These are phyloP conservation scores for Calonectria henricotiae DNA, from an alignment of 2,329 filamentous ascomycete genomes.

Conservation along the genomic window DNA sequence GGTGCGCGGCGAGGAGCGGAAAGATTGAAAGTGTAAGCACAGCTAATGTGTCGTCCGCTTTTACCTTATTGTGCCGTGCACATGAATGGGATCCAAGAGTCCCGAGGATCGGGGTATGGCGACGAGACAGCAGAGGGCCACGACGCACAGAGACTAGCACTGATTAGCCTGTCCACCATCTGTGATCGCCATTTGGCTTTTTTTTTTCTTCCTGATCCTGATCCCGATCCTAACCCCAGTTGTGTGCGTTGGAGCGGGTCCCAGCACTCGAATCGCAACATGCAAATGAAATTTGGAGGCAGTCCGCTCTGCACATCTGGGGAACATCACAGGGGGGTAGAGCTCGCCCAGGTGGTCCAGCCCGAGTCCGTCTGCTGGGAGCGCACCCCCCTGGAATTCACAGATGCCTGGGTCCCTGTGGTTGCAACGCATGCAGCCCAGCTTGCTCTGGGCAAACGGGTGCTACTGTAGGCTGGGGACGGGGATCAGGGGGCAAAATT, in stretches of 20 bases:
- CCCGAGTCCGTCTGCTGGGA: conserved; percentile 13
- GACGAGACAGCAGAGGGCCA: conserved; percentile 13
- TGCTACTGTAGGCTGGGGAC: conserved; percentile 1
- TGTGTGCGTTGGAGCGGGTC: conserved; percentile 9
- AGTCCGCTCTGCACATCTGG: conserved; percentile 44
- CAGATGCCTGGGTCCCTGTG: conserved; percentile 28
- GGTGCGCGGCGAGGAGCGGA: conserved; percentile 26
- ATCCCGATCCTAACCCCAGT: conserved; percentile 15
- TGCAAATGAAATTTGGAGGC: conserved; percentile 23
- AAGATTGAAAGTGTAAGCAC: conserved; percentile 14
- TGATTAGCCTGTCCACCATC: conserved; percentile 10
- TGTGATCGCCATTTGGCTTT: conserved; percentile 20
- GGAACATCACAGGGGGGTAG: conserved; percentile 47
- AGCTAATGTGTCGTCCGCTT: conserved; percentile 8
- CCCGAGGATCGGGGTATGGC: conserved; percentile 8
- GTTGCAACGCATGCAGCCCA: conserved; percentile 20
- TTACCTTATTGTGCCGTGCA: conserved; percentile 14
- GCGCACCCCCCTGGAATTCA: conserved; percentile 4
- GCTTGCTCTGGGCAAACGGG: conserved; percentile 29
- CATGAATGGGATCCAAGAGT: conserved; percentile 12
- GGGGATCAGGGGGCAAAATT: conserved; percentile 14
- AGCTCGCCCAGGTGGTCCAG: conserved; percentile 19
- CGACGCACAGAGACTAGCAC: conserved; percentile 11
- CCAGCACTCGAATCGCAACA: conserved; percentile 27
- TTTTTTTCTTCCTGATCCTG: neutral